Evolutionary conservation across 345 rosid species (phyloP).

Genomic region (Noccaea bulbosa): DNA sequence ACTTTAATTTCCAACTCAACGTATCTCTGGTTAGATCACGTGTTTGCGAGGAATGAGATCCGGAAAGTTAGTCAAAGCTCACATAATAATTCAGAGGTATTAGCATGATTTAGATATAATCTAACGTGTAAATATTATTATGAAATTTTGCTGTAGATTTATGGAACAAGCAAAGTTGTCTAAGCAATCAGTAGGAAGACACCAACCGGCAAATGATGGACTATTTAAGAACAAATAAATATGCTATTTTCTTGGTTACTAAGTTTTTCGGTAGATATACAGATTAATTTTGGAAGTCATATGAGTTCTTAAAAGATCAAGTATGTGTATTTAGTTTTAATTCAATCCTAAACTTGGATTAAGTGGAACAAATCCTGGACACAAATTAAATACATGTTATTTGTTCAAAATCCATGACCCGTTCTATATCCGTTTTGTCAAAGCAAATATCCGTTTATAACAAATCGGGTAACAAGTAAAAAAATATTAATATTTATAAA

Average conservation of each 20-base stretch:
- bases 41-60: conserved; percentile 16
- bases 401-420: too few relatives aligned
- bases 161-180: conserved; percentile 9
- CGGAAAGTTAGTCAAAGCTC: conserved; percentile 6
- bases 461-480: too few relatives aligned
- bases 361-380: not conserved
- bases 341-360: not conserved
- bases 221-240: not conserved
- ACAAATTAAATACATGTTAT: too few relatives aligned
- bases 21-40: conserved; percentile 6
- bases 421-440: too few relatives aligned
- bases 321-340: not conserved
- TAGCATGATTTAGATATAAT: not conserved
- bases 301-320: not conserved
- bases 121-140: not conserved
- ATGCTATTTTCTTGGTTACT: not conserved
- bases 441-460: too few relatives aligned
- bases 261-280: too few relatives aligned
- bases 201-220: conserved; percentile 6
- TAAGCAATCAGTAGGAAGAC: not conserved
- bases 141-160: conserved; percentile 2
- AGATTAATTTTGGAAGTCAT: too few relatives aligned
- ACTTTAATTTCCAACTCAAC: not conserved
- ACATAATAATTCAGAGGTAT: too few relatives aligned
- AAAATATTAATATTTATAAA: too few relatives aligned